Evolutionary conservation across 306 rosid species (phyloP).

Genomic region (Fragaria vesca): DNA sequence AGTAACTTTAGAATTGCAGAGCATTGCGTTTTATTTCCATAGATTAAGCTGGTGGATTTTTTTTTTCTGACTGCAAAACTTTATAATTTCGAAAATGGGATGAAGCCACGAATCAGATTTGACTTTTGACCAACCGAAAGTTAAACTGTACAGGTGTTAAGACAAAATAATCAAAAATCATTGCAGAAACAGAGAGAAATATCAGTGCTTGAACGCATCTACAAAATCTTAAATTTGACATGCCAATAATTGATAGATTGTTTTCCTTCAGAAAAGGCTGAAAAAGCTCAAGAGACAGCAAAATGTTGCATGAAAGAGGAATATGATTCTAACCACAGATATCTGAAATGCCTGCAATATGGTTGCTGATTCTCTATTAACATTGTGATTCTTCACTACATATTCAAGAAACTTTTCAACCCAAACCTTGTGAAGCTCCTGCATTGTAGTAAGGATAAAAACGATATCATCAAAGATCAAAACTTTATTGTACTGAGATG

Average conservation of each 20-base stretch:
- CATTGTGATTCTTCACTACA: conserved; percentile 57
- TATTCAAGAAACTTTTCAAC: conserved; percentile 57
- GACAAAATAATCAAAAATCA: not conserved
- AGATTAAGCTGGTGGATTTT: not conserved
- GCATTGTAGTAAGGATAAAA: conserved; percentile 34
- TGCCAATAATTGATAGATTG: not conserved
- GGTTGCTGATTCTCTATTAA: conserved; percentile 46
- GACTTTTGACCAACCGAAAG: not conserved
- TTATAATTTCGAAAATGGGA: not conserved
- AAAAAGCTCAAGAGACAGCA: conserved; percentile 3
- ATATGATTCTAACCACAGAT: conserved; percentile 65
- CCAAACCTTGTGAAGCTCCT: conserved; percentile 51
- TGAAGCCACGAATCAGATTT: not conserved
- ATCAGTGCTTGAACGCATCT: not conserved
- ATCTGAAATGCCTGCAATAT: conserved; percentile 73
- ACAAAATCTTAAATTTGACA: conserved; percentile 3
- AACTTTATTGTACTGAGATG: not conserved
- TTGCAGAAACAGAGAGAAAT: not conserved
- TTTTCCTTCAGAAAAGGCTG: not conserved
- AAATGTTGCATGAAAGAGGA: conserved; percentile 18
- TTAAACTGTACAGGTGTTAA: not conserved
- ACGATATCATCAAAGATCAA: conserved; percentile 12
- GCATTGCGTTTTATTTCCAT: not conserved
- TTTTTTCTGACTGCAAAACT: not conserved
- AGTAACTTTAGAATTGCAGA: not conserved